Evolutionary conservation across 208 protist genomes (phyloP), one percentile per base, ranked within the genome.

Genomic region (Leishmania braziliensis): DNA sequence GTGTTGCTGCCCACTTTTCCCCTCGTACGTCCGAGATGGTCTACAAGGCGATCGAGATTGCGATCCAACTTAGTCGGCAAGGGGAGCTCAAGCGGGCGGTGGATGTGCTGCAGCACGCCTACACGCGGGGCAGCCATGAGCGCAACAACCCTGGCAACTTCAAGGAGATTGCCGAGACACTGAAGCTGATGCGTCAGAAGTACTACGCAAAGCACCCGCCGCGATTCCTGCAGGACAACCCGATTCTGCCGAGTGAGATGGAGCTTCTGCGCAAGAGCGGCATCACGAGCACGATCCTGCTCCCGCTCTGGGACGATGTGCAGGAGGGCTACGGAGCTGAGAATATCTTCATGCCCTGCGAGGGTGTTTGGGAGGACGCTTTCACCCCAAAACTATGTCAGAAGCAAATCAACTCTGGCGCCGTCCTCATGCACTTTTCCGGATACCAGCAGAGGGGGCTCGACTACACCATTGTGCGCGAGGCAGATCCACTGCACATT

Each of bases 301-400:
- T 97, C 43, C 95, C 95, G 23, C 91, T 96, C 29, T 98, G 95
- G 95, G 95, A 98, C 80, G 95, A 98, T 84, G 46, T 93, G 66
- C 62, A 86, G 26, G 90, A 96, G 68, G 95, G 95, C 71, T 98
- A 97, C 80, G 90, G 89, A 1, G 88, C 88, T 9, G 91, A 94
- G 77, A 97, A 96, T 81, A 91, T 96, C 43, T 97, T 94, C 80
- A 93, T 96, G 91, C 94, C 91, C 0, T 93, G 86, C 81, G 89
- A 94, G 58, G 84, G 83, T 10, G 78, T 83, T 18, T 93, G 89
- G 88, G 83, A 93, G 75, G 89, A 93, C 78, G 83, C 78, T 20
- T 89, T 88, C 72, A 92, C 86, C 33, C 91, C 75, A 36, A 84
- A 80, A 51, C 83, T 89, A 75, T 88, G 78, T 78, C 63, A 6